phyloP scores from a whole-genome alignment of 371 early-diverging fungal species.

The Quaeritorhiza haematococci region DNA sequence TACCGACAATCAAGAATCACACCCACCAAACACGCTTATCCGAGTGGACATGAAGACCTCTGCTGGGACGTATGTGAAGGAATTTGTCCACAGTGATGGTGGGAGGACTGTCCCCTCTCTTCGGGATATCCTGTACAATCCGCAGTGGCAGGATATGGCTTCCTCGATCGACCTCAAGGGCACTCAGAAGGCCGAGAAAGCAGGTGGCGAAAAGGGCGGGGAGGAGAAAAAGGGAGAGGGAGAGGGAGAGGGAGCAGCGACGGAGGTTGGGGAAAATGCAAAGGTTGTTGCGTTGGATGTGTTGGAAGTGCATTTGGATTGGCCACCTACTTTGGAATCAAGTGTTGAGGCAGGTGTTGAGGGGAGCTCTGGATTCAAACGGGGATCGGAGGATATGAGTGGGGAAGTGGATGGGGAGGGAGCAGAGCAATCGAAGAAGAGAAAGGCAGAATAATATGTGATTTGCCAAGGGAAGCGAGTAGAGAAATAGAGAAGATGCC shows the following conservation, averaged over 20 bases:
- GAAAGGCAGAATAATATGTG: too few relatives aligned
- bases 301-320: conserved; percentile 67
- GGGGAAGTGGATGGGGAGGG: too few relatives aligned
- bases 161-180: not conserved
- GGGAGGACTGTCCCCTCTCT: conserved; percentile 88
- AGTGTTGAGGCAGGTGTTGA: too few relatives aligned
- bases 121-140: conserved; percentile 57
- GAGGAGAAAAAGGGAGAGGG: not conserved
- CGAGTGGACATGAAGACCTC: conserved; percentile 67
- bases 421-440: too few relatives aligned
- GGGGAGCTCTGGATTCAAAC: too few relatives aligned
- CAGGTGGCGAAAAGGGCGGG: conserved; percentile 12
- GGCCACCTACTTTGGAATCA: too few relatives aligned
- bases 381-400: too few relatives aligned
- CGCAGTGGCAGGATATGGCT: too few relatives aligned
- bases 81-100: conserved; percentile 95
- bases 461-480: too few relatives aligned
- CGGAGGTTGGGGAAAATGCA: conserved; percentile 44
- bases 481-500: too few relatives aligned
- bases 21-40: conserved; percentile 34
- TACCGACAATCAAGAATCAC: not conserved
- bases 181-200: not conserved
- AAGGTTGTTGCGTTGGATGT: conserved; percentile 87
- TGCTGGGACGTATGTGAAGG: conserved; percentile 98
- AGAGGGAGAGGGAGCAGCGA: conserved; percentile 16